Percentiles rank a stretch among this genome's conserved stretches.
Evolutionary conservation across 2,329 filamentous ascomycete genomes (phyloP).

Genomic region (Talaromyces piceae): DNA sequence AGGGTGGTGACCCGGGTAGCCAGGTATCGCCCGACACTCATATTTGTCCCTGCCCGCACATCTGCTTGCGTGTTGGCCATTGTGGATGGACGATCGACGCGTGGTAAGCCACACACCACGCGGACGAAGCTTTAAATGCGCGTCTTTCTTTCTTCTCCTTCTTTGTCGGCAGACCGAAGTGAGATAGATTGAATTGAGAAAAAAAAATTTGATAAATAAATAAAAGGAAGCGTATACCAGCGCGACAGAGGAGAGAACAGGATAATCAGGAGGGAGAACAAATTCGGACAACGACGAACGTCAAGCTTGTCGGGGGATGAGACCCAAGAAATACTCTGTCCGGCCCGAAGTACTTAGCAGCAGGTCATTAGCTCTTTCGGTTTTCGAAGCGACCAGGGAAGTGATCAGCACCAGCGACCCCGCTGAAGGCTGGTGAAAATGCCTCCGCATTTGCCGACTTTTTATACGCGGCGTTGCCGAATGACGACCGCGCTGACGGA

Average conservation of each 20-base stretch:
- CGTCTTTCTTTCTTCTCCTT: not conserved
- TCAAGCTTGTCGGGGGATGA: not conserved
- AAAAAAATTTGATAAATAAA: too few relatives aligned
- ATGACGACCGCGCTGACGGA: not conserved
- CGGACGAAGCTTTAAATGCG: not conserved
- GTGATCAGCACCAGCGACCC: not conserved
- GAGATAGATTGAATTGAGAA: too few relatives aligned
- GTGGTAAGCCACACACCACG: not conserved
- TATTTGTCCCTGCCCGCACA: not conserved
- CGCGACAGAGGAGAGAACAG: not conserved
- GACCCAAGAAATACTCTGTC: not conserved
- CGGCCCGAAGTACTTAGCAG: not conserved
- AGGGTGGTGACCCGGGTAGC: constrained; percentile 48
- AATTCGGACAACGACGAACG: not conserved
- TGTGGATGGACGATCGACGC: not conserved
- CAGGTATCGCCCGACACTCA: constrained; percentile 39
- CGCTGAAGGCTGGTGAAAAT: not conserved
- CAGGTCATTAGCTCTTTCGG: not conserved
- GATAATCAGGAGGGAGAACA: not conserved
- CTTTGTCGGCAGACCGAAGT: not conserved
- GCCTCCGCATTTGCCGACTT: too few relatives aligned
- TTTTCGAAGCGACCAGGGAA: not conserved
- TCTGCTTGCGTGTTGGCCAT: not conserved
- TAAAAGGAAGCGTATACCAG: not conserved
- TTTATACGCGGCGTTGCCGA: not conserved